Percentiles rank a stretch among this genome's conserved stretches.
Evolutionary conservation across 768 basidiomycete genomes (phyloP).

Genomic region (Naganishia vaughanmartiniae): DNA sequence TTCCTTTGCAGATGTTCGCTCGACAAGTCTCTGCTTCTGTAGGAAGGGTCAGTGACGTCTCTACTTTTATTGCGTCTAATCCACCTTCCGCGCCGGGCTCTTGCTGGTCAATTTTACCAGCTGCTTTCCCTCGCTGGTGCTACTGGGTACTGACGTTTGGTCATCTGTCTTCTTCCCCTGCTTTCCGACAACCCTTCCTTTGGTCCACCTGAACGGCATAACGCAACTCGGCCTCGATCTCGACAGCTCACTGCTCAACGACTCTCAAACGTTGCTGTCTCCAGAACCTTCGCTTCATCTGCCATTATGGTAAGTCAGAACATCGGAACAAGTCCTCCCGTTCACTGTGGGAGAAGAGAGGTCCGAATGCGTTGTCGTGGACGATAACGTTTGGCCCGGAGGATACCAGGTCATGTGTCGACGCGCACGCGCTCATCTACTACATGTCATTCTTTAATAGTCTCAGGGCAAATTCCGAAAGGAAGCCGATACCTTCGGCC

Average conservation of each 20-base stretch:
- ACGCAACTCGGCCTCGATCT: neutral
- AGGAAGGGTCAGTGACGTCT: conserved; percentile 23
- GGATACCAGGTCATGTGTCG: no score
- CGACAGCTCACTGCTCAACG: neutral
- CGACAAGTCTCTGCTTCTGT: conserved; percentile 28
- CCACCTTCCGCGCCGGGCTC: neutral
- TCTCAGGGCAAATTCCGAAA: conserved; percentile 56
- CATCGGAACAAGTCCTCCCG: neutral
- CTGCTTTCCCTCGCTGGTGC: neutral
- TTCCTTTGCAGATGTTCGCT: conserved; percentile 18
- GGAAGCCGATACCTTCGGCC: conserved; percentile 94
- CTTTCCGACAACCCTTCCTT: neutral
- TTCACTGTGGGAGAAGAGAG: neutral
- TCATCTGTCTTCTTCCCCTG: neutral
- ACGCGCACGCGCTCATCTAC: neutral
- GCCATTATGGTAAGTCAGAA: conserved; percentile 29
- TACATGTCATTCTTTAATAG: neutral
- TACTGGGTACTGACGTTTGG: neutral
- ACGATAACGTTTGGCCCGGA: neutral
- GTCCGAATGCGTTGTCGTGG: neutral
- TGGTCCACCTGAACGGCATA: neutral
- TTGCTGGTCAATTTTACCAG: neutral
- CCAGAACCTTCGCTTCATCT: conserved; percentile 32
- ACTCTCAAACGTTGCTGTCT: conserved; percentile 14
- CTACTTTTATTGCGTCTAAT: neutral